A percentile compares a stretch with the other conserved stretches of the same genome.
These are phyloP conservation scores for Cucumis melo DNA, from an alignment of 306 rosid genomes.

Conservation along the genomic window DNA sequence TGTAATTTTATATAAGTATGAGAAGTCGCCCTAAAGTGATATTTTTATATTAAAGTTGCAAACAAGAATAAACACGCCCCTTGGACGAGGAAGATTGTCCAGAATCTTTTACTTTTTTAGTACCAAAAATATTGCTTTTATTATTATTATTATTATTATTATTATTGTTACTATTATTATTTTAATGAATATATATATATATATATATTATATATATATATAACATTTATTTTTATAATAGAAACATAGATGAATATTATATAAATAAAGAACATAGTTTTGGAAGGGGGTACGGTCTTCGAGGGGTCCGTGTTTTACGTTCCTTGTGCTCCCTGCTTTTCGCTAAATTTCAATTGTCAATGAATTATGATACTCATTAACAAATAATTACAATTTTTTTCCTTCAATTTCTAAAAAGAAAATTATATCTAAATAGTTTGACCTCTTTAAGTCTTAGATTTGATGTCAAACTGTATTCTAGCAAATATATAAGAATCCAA, in stretches of 20 bases:
- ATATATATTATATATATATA: too few species aligned
- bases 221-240: too few species aligned
- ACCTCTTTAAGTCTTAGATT: too few species aligned
- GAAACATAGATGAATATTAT: neutral
- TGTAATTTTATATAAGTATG: too few species aligned
- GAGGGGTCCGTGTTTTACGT: neutral
- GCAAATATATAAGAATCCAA: too few species aligned
- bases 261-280: neutral
- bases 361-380: too few species aligned
- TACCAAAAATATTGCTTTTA: neutral
- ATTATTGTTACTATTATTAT: neutral
- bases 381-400: too few species aligned
- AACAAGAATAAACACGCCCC: neutral
- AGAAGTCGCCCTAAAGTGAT: too few species aligned
- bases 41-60: neutral
- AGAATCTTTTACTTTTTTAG: neutral
- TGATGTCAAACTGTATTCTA: too few species aligned
- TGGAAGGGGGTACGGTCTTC: neutral
- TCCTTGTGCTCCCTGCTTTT: neutral
- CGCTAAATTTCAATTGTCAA: neutral
- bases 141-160: neutral
- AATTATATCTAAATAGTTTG: too few species aligned
- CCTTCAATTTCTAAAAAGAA: too few species aligned
- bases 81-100: slow-evolving; percentile 5
- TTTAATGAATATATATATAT: too few species aligned